Evolutionary conservation across 495 filamentous ascomycete genomes (phyloP).

Genomic region (Acidomyces sp.): DNA sequence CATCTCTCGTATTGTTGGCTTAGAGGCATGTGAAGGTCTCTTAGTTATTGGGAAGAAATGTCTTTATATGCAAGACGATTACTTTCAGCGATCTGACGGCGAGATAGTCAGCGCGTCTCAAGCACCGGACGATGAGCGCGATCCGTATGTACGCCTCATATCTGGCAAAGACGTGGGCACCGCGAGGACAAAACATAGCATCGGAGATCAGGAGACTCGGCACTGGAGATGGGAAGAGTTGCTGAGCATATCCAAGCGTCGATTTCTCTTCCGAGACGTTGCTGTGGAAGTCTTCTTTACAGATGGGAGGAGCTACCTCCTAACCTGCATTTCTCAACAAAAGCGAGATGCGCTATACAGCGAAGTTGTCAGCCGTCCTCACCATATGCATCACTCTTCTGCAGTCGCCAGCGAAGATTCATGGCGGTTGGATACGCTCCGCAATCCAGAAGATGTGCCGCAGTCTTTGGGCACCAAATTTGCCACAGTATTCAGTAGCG

Average conservation of each 20-base stretch:
- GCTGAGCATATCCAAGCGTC: conserved; percentile 90
- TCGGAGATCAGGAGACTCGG: conserved; percentile 62
- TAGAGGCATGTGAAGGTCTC: conserved; percentile 85
- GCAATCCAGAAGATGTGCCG: conserved; percentile 66
- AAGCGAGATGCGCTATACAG: conserved; percentile 66
- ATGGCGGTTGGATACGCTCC: conserved; percentile 78
- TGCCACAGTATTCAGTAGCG: conserved; percentile 80
- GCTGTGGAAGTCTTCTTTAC: conserved; percentile 93
- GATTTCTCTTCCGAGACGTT: conserved; percentile 91
- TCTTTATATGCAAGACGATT: conserved; percentile 87
- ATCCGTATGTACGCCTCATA: conserved; percentile 90
- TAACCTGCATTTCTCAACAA: conserved; percentile 61
- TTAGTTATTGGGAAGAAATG: conserved; percentile 85
- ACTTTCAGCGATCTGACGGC: conserved; percentile 86
- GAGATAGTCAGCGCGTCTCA: conserved; percentile 95
- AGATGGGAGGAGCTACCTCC: conserved; percentile 85
- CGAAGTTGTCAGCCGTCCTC: conserved; percentile 61
- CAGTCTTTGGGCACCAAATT: conserved; percentile 82
- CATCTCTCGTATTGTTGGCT: conserved; percentile 79
- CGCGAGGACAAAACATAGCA: conserved; percentile 32
- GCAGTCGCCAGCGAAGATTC: conserved; percentile 50
- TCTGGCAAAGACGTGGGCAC: conserved; percentile 57
- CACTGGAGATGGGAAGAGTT: conserved; percentile 92
- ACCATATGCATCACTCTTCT: conserved; percentile 50
- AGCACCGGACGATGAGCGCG: conserved; percentile 80